Conservation (phyloP, 306 rosid species). For the Myrica gale region DNA sequence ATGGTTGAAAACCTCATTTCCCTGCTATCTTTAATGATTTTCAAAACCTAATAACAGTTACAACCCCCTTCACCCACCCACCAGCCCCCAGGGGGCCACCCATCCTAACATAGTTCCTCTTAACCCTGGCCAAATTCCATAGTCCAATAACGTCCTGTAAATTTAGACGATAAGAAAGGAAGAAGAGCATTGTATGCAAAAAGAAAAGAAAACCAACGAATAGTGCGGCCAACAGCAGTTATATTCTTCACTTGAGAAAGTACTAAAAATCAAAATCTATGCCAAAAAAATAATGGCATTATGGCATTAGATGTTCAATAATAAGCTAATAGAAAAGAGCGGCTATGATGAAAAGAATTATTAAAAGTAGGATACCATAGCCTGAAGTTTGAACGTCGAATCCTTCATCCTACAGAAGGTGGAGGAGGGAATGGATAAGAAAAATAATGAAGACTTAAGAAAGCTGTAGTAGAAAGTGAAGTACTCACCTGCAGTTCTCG, state of each 20-base stretch:
- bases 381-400: slow-evolving; percentile 90
- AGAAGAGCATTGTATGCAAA: not conserved
- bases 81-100: too few species aligned
- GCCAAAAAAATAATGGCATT: not conserved
- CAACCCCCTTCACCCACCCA: too few species aligned
- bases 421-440: slow-evolving; percentile 5
- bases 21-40: not conserved
- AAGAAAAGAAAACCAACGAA: not conserved
- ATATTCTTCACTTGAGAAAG: not conserved
- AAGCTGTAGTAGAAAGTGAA: slow-evolving; percentile 5
- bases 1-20: not conserved
- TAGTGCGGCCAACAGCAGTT: not conserved
- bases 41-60: not conserved
- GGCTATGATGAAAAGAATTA: not conserved
- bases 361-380: slow-evolving; percentile 56
- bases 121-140: not conserved
- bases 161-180: not conserved
- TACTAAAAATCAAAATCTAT: not conserved
- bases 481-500: slow-evolving; percentile 78
- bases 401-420: slow-evolving; percentile 67
- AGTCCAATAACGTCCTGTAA: not conserved
- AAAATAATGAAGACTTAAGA: slow-evolving; percentile 10
- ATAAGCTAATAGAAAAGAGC: not conserved
- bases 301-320: not conserved
- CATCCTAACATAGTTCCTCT: not conserved